Conservation (phyloP, 805 yeast species). For the Lachancea sp. region DNA sequence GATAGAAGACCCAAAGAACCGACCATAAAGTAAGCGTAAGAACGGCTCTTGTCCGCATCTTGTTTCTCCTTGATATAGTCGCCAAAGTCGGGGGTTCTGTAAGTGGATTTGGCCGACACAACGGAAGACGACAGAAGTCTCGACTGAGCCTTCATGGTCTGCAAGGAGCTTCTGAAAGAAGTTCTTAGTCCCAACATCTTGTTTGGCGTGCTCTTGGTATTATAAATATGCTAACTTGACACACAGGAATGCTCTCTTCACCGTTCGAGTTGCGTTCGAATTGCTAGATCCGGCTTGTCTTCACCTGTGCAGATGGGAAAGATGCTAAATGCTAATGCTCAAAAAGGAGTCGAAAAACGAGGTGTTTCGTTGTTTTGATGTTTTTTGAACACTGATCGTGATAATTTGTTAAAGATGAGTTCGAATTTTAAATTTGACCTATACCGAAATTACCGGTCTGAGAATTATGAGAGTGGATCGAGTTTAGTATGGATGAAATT, state of each 20-base stretch:
- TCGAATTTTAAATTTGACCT: not conserved
- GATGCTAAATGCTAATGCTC: too few relatives aligned
- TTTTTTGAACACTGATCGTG: not conserved
- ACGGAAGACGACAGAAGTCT: constrained; percentile 24
- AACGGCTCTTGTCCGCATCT: constrained; percentile 72
- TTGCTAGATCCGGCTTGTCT: too few relatives aligned
- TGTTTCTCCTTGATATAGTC: constrained; percentile 66
- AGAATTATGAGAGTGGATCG: not conserved
- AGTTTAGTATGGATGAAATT: not conserved
- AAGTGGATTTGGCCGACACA: constrained; percentile 56
- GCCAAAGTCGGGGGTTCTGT: constrained; percentile 87
- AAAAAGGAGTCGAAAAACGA: not conserved
- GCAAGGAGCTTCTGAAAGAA: constrained; percentile 18
- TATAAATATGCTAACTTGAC: not conserved
- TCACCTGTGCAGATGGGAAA: not conserved
- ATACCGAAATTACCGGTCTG: constrained; percentile 3
- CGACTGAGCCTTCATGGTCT: constrained; percentile 14
- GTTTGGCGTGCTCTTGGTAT: not conserved
- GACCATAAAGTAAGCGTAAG: constrained; percentile 92
- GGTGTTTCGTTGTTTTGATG: not conserved
- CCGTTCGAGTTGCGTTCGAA: not conserved
- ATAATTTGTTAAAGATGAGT: not conserved
- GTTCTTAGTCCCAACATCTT: constrained; percentile 25
- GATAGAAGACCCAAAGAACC: constrained; percentile 88
- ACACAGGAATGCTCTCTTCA: not conserved